phyloP scores from a whole-genome alignment of 192 early-diverging fungal species.

The Coemansia sp. region DNA sequence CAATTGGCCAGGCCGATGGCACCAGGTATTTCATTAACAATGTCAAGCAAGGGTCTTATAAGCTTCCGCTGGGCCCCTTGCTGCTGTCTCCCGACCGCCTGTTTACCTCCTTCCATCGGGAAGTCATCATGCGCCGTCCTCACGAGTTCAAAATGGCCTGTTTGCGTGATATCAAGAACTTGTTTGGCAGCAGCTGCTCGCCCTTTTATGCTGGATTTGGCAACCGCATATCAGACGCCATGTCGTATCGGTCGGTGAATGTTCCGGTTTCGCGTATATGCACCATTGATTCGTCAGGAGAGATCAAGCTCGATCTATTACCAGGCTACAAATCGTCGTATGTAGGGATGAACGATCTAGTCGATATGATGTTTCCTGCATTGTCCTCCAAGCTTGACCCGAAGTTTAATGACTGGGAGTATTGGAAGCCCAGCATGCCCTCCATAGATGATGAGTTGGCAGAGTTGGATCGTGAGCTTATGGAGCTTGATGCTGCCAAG shows the following conservation, averaged over 20 bases:
- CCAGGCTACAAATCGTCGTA: conserved; percentile 83
- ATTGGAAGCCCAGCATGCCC: conserved; percentile 60
- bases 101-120: conserved; percentile 88
- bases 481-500: conserved; percentile 1
- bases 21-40: conserved; percentile 90
- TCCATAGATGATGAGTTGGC: conserved; percentile 43
- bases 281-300: conserved; percentile 90
- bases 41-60: conserved; percentile 83
- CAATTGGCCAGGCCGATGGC: conserved; percentile 91
- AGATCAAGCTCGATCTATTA: conserved; percentile 87
- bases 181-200: conserved; percentile 71
- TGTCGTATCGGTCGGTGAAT: conserved; percentile 91
- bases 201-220: conserved; percentile 98
- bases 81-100: conserved; percentile 95
- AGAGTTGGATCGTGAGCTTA: conserved; percentile 21
- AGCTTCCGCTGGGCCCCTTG: conserved; percentile 90
- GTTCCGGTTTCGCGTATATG: conserved; percentile 92
- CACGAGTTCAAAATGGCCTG: conserved; percentile 98
- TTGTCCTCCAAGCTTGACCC: conserved; percentile 59
- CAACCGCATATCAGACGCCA: conserved; percentile 94
- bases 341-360: conserved; percentile 84
- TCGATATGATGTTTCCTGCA: conserved; percentile 92
- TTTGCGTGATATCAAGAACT: conserved; percentile 81
- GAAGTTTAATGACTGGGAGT: conserved; percentile 83
- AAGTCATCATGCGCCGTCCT: conserved; percentile 91